phyloP scores from a whole-genome alignment of 352 stramenopile species.

The Phytopythium ostracodes region DNA sequence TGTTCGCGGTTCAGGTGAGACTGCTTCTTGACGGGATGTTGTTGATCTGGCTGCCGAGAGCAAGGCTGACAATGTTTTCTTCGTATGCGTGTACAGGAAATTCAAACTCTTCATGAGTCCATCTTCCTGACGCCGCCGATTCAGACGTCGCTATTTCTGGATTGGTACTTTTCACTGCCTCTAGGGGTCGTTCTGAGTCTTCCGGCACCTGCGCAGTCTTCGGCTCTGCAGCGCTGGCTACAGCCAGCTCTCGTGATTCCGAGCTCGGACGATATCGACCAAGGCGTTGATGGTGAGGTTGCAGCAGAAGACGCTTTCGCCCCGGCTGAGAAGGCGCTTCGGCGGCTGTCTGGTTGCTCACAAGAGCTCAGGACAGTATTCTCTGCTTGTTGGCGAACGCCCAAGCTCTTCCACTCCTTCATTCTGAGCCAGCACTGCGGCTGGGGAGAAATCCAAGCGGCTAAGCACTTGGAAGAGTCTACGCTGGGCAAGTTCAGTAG shows the following conservation, averaged over 20 bases:
- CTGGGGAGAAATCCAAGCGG: constrained; percentile 60
- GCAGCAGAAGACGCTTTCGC: constrained; percentile 14
- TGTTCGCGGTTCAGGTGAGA: constrained; percentile 76
- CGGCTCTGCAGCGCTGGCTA: constrained; percentile 75
- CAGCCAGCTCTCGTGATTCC: constrained; percentile 45
- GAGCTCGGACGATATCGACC: constrained; percentile 28
- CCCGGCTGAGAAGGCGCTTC: constrained; percentile 22
- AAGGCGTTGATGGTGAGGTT: constrained; percentile 27
- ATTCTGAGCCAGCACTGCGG: constrained; percentile 62
- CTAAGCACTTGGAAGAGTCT: constrained; percentile 62
- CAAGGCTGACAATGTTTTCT: background rate
- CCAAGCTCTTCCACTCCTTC: constrained; percentile 67
- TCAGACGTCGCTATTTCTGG: constrained; percentile 61
- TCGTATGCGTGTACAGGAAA: constrained; percentile 28
- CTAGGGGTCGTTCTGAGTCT: constrained; percentile 53
- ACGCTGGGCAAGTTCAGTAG: constrained; percentile 69
- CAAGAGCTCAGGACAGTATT: constrained; percentile 45
- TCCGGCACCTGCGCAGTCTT: constrained; percentile 58
- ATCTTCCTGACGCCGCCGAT: constrained; percentile 54
- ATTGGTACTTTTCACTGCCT: constrained; percentile 82
- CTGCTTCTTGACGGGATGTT: background rate
- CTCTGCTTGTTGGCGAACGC: constrained; percentile 51
- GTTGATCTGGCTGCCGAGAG: background rate
- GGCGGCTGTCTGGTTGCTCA: constrained; percentile 35
- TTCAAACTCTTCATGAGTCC: constrained; percentile 52